Base-by-base conservation (phyloP, 2,329 filamentous ascomycete species). In the Coleophoma eucalyptorum region DNA sequence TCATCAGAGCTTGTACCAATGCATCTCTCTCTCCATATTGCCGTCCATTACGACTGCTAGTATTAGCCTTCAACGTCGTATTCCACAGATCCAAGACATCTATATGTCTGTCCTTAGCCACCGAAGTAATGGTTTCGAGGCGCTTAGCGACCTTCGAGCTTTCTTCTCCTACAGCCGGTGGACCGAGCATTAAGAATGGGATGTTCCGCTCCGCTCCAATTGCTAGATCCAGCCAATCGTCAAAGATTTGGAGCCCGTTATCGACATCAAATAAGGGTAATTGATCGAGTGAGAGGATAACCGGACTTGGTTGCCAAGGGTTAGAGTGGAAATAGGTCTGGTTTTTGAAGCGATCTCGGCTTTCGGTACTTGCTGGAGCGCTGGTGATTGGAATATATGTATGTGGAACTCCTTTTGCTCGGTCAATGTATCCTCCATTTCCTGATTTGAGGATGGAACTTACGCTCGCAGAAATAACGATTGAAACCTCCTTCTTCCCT, bases 1-100 rank as follows among this genome's bases (percentile, higher is more conserved):
- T 44, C 62, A 62, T 61, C 61, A 64, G 67, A 40, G 69, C 71
- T 57, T 73, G 67, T 35, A 72, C 68, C 52, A 75, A 50, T 7
- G 67, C 67, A 20, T 73, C 68, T 48, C 64, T 67, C 52, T 68
- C 65, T 3, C 67, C 69, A 57, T 70, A 73, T 47, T 56, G 56
- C 44, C 61, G 59, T 2, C 70, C 71, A 57, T 72, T 69, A 58
- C 56, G 65, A 48, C 65, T 70, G 11, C 57, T 60, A 10, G 15
- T 10, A 38, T 38, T 18, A 12, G 68, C 70, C 52, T 73, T 69
- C 35, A 72, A 52, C 0, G 71, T 74, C 46, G 70, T 58, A 58
- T 74, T 75, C 55, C 69, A 74, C 65, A 75, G 65, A 10, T 65
- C 65, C 47, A 76, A 55, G 16, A 69, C 58, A 46, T 75, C 73